phyloP scores from a whole-genome alignment of 306 rosid genomes.

The Prunus campanulata region DNA sequence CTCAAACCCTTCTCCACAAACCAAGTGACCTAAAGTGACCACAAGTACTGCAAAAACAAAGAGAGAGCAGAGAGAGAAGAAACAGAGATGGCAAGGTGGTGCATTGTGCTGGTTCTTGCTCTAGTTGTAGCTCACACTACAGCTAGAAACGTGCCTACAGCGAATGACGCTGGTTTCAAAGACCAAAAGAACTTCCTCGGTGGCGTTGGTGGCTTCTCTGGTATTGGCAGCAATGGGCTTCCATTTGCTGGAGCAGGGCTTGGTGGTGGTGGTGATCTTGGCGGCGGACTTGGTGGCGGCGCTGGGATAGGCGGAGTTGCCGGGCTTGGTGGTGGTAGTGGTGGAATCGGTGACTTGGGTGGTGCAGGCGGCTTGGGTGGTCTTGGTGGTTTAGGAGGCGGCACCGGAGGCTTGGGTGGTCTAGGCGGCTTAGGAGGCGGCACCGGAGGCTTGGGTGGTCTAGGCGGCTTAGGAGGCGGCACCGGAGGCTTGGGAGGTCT shows the following conservation, averaged over 20 bases:
- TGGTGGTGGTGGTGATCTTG: constrained; percentile 30
- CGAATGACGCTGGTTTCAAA: constrained; percentile 37
- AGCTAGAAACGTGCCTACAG: constrained; percentile 47
- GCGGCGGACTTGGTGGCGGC: constrained; percentile 27
- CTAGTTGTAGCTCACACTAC: constrained; percentile 38
- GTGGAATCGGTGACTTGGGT: constrained; percentile 17
- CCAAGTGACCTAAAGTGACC: neutral
- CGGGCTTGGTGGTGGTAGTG: constrained; percentile 22
- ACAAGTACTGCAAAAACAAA: neutral
- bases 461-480: constrained; percentile 19
- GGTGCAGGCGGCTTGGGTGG: constrained; percentile 20
- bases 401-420: constrained; percentile 7
- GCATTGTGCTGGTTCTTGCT: constrained; percentile 48
- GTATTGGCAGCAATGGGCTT: constrained; percentile 54
- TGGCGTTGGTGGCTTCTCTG: constrained; percentile 61
- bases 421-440: constrained; percentile 19
- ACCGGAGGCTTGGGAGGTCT: constrained; percentile 9
- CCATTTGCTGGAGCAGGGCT: constrained; percentile 66
- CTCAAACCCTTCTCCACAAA: neutral
- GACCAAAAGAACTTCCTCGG: constrained; percentile 79
- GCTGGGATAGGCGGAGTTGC: constrained; percentile 26
- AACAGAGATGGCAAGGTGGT: constrained; percentile 44
- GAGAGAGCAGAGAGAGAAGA: neutral
- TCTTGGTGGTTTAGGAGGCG: constrained; percentile 23
- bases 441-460: constrained; percentile 17